Evolutionary conservation across 768 basidiomycete genomes (phyloP), one percentile per base, ranked within the genome.

Genomic region (Termitomyces titanicus): DNA sequence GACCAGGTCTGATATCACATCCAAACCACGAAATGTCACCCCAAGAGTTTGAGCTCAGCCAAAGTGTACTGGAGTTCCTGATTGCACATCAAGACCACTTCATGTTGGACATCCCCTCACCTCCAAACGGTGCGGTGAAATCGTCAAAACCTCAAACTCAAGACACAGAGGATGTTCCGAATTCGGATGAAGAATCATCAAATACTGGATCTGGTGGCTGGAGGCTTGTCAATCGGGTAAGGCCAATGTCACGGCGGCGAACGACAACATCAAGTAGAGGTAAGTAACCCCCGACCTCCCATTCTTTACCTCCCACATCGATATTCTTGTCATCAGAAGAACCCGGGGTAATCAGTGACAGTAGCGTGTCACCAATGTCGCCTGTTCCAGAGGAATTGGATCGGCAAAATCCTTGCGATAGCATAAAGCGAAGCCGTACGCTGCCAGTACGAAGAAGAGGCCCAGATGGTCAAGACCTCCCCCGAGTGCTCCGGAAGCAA

Each of bases 31-130:
- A 93, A 64, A 83, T 95, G 76, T 83, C 82, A 6, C 94, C 94
- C 0, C 73, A 81, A 44, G 93, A 96, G 66, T 94, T 98, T 72
- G 82, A 84, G 9, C 80, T 93, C 8, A 93, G 89, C 60, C 96
- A 97, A 70, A 77, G 79, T 54, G 95, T 98, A 27, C 80, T 99
- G 47, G 94, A 98, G 68, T 98, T 97, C 69, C 77, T 99, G 51
- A 97, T 99, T 61, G 88, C 84, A n/a, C 88, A 98, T 59, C 95
- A 98, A 67, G 94, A 96, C 65, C 88, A 88, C 81, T 99, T 99
- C 71, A 82, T 96, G 79, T 73, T 97, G 48, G 94, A 91, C 63
- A 88, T 91, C 39, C 83, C 90, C 6, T 84, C 89, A 1, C 88
- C 90, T 2, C 81, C 83, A 18, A 70, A 37, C 6, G 46, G 38